These are phyloP conservation scores for Athelia psychrophila DNA, from an alignment of 1,284 basidiomycete species.

Conservation along the genomic window DNA sequence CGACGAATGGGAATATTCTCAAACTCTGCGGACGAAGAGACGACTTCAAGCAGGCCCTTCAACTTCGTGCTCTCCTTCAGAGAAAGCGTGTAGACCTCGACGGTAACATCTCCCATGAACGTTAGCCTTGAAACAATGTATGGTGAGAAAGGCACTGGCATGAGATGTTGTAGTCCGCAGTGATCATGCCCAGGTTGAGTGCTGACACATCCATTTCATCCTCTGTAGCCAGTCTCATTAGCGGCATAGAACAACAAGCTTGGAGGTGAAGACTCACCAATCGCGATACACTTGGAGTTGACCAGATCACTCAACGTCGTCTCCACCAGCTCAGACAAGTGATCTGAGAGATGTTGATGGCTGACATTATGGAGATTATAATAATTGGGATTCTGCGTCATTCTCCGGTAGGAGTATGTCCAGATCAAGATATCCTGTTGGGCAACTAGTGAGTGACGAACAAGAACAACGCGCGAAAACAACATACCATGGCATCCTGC, in stretches of 20 bases:
- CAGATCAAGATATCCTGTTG: conserved; percentile 85
- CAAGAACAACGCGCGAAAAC: not conserved
- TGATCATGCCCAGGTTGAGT: conserved; percentile 95
- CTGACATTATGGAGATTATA: conserved; percentile 94
- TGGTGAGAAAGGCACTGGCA: too few species aligned
- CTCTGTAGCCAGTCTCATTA: conserved; percentile 45
- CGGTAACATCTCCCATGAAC: conserved; percentile 74
- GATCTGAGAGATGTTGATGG: conserved; percentile 91
- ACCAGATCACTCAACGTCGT: conserved; percentile 89
- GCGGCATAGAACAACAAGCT: conserved; percentile 1
- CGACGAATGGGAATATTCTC: conserved; percentile 93
- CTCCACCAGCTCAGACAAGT: conserved; percentile 95
- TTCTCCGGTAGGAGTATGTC: conserved; percentile 95
- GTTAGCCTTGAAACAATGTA: too few species aligned
- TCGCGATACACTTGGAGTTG: conserved; percentile 92
- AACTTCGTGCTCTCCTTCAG: conserved; percentile 97
- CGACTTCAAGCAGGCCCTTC: conserved; percentile 94
- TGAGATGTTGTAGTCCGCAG: conserved; percentile 89
- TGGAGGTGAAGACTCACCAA: conserved; percentile 55
- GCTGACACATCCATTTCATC: conserved; percentile 93
- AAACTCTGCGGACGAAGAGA: conserved; percentile 95
- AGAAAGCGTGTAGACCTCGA: conserved; percentile 95
- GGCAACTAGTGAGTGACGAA: not conserved
- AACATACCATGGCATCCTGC: conserved; percentile 91
- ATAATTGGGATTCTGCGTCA: conserved; percentile 95